Percentiles rank a stretch among this genome's conserved stretches.
Conservation (phyloP, 176 grass and related monocot genomes). For the Triticum monococcum region DNA sequence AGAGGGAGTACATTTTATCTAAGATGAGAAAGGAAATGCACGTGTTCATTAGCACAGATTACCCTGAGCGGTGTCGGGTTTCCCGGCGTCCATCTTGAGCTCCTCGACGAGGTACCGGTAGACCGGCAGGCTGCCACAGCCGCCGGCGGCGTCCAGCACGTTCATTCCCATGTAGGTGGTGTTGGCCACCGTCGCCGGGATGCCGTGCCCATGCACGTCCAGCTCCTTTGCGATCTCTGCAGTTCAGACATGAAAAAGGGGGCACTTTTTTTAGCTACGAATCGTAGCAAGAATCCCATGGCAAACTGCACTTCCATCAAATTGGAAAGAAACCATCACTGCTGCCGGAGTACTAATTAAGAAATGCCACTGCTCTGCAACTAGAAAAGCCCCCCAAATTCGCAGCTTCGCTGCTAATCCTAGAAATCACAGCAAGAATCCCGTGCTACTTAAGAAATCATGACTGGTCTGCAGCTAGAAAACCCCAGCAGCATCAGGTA, state of each 20-base stretch:
- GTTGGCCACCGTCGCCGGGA: conserved; percentile 12
- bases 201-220: conserved; percentile 21
- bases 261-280: neutral
- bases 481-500: neutral
- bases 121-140: neutral
- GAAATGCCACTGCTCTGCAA: neutral
- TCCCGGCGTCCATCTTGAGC: conserved; percentile 8
- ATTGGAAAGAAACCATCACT: neutral
- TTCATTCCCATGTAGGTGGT: conserved; percentile 5
- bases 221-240: conserved; percentile 25
- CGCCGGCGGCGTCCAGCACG: neutral
- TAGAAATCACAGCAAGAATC: no score
- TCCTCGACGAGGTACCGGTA: conserved; percentile 24
- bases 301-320: neutral
- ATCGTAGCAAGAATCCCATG: neutral
- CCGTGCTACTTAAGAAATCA: no score
- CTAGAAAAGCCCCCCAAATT: neutral
- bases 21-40: no score
- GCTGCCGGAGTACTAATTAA: no score
- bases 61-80: neutral
- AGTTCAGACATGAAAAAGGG: neutral
- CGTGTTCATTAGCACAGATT: neutral
- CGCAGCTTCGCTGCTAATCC: neutral
- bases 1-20: no score
- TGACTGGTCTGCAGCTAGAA: neutral